These are phyloP conservation scores for Alternaria viburni DNA, from an alignment of 2,329 filamentous ascomycete genomes.

Conservation along the genomic window DNA sequence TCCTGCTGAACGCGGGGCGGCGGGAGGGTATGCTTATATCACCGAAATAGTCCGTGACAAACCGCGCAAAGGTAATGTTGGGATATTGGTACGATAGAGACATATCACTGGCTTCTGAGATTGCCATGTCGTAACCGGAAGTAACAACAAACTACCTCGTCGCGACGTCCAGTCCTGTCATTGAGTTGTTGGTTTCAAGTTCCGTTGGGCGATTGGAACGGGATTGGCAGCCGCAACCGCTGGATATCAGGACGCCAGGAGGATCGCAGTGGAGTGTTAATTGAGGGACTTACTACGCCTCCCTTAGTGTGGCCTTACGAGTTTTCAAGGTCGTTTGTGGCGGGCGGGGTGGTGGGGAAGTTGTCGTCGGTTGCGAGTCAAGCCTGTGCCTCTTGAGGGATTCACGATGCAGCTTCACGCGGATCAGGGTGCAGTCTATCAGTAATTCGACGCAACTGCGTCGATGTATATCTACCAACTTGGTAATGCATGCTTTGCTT, in stretches of 20 bases:
- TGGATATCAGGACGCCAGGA: background rate
- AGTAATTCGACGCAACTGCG: background rate
- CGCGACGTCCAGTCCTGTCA: background rate
- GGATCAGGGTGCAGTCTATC: background rate
- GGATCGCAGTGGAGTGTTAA: background rate
- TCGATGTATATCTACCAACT: background rate
- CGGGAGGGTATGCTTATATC: slow-evolving; percentile 9
- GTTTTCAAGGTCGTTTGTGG: background rate
- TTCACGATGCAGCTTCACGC: background rate
- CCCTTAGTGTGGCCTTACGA: background rate
- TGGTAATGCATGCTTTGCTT: background rate
- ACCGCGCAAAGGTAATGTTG: background rate
- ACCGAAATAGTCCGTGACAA: background rate
- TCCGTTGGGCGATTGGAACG: background rate
- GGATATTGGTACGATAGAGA: background rate
- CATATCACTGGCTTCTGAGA: background rate
- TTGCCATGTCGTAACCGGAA: background rate
- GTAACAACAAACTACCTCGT: background rate
- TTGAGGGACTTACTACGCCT: background rate
- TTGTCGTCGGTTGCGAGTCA: background rate
- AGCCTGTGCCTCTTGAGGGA: background rate
- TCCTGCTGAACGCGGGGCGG: slow-evolving; percentile 9
- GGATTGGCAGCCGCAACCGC: background rate
- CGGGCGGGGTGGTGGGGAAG: background rate
- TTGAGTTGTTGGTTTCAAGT: slow-evolving; percentile 2